Percentiles rank a stretch among this genome's conserved stretches.
These are phyloP conservation scores for Ustilago trichophora DNA, from an alignment of 1,284 basidiomycete species.

Conservation along the genomic window DNA sequence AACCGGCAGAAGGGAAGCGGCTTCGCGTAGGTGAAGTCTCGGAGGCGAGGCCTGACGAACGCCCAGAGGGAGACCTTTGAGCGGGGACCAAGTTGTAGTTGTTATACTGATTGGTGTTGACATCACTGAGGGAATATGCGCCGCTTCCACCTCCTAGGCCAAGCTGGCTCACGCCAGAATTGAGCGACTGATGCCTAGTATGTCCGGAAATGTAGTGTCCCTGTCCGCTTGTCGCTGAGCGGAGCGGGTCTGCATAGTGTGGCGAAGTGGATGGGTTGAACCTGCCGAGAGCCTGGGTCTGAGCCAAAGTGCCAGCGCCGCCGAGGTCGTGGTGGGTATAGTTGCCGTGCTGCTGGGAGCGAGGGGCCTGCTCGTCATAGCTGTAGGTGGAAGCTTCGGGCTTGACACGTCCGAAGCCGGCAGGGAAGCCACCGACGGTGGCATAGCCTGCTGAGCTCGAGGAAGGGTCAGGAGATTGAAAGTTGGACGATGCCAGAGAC, in stretches of 20 bases:
- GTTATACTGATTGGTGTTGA: constrained; percentile 31
- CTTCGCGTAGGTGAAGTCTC: constrained; percentile 37
- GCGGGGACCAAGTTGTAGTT: constrained; percentile 42
- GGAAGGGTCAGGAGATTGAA: constrained; percentile 36
- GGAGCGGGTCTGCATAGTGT: constrained; percentile 20
- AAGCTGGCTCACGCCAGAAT: constrained; percentile 34
- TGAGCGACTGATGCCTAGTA: constrained; percentile 39
- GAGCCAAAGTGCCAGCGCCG: constrained; percentile 20
- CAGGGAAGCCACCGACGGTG: constrained; percentile 22
- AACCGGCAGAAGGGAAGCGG: constrained; percentile 38
- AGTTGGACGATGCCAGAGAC: constrained; percentile 17
- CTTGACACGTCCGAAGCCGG: constrained; percentile 31
- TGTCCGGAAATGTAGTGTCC: constrained; percentile 23
- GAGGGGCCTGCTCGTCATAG: constrained; percentile 47
- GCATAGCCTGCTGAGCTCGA: constrained; percentile 31
- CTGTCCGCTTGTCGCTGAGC: constrained; percentile 7
- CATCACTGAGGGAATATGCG: constrained; percentile 33
- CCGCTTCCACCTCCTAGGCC: constrained; percentile 23
- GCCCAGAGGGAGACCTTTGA: constrained; percentile 30
- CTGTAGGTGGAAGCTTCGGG: constrained; percentile 22
- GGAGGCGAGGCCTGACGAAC: constrained; percentile 15
- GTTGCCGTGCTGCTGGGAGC: constrained; percentile 44
- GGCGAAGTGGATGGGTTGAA: constrained; percentile 31
- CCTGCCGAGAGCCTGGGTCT: constrained; percentile 35
- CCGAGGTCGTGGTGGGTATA: constrained; percentile 45